Conservation (phyloP, 805 yeast genomes). For the Wickerhamomyces sydowiorum region DNA sequence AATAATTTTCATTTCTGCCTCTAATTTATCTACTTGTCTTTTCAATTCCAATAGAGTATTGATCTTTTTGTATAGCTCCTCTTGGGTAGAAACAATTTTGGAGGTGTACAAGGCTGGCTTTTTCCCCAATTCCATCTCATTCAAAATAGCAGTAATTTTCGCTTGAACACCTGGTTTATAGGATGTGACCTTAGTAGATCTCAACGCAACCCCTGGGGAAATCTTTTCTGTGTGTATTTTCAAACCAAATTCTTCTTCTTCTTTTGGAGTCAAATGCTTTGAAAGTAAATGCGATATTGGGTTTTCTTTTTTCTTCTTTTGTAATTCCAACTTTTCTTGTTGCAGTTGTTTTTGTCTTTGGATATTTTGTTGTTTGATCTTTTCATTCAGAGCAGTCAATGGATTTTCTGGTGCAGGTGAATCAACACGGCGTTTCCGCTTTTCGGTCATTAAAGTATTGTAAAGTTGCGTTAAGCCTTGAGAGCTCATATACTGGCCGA, state of each 20-base stretch:
- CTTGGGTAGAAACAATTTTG: constrained; percentile 70
- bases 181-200: constrained; percentile 74
- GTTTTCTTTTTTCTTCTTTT: constrained; percentile 18
- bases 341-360: constrained; percentile 19
- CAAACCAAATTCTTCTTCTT: constrained; percentile 81
- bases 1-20: constrained; percentile 61
- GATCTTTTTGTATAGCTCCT: constrained; percentile 63
- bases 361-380: constrained; percentile 23
- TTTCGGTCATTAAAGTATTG: constrained; percentile 67
- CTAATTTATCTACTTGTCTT: constrained; percentile 80
- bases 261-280: constrained; percentile 56
- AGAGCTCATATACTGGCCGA: constrained; percentile 72
- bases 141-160: constrained; percentile 53
- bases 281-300: constrained; percentile 31
- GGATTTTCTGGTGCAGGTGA: constrained; percentile 37
- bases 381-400: constrained; percentile 35
- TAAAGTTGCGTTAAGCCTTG: constrained; percentile 88
- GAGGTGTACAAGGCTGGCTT: constrained; percentile 88
- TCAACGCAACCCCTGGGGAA: constrained; percentile 64
- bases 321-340: constrained; percentile 17
- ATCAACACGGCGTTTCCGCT: constrained; percentile 44
- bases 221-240: constrained; percentile 69
- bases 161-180: constrained; percentile 73
- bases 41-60: constrained; percentile 75
- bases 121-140: constrained; percentile 73